A percentile compares a stretch with the other conserved stretches of the same genome.
Conservation (phyloP, 139 green algal species). For the Gonium pectorale region DNA sequence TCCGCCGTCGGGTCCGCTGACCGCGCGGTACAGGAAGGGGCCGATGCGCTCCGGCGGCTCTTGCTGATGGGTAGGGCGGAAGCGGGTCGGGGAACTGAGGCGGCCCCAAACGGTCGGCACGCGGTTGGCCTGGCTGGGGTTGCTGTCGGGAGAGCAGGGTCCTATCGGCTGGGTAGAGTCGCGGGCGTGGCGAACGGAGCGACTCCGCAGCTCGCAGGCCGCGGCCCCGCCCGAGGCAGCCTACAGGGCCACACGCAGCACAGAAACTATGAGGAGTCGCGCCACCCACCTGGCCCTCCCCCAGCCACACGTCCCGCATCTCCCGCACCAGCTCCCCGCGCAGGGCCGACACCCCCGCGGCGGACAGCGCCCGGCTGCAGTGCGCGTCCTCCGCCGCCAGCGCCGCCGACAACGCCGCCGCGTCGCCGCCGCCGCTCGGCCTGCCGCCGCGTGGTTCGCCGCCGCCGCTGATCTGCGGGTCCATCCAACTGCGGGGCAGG, state of each 20-base stretch:
- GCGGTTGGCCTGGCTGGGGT: too few relatives aligned
- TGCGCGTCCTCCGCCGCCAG: constrained; percentile 11
- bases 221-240: too few relatives aligned
- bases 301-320: background rate
- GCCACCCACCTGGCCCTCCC: background rate
- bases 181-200: too few relatives aligned
- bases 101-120: too few relatives aligned
- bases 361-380: background rate
- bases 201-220: too few relatives aligned
- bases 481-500: constrained; percentile 24
- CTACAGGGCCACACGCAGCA: too few relatives aligned
- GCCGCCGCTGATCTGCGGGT: background rate
- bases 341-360: background rate
- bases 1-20: constrained; percentile 26
- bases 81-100: background rate
- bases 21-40: constrained; percentile 22
- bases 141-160: too few relatives aligned
- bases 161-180: too few relatives aligned
- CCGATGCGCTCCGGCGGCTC: constrained; percentile 41
- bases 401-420: background rate
- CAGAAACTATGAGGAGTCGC: too few relatives aligned
- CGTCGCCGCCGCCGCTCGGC: background rate
- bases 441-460: background rate
- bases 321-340: constrained; percentile 6
- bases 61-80: background rate